Evolutionary conservation across 768 basidiomycete genomes (phyloP), one percentile per base, ranked within the genome.

Genomic region (Crassisporium funariophilum): DNA sequence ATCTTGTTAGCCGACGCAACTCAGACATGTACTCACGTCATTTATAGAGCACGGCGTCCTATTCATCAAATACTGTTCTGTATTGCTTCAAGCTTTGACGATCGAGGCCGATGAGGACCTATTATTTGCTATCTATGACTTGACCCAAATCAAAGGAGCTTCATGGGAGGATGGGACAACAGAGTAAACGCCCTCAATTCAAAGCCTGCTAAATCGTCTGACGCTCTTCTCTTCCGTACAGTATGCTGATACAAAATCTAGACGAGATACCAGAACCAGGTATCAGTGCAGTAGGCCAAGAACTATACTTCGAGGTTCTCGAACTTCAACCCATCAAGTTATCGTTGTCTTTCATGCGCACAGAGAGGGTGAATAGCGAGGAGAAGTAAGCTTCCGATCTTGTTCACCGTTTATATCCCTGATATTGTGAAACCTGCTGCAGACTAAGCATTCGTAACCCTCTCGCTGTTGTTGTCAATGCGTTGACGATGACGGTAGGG

Each of bases 71-170:
- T 98, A 98, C 60, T 95, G 91, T 44, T 95, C 95, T 2, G 80
- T 98, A 41, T 71, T 99, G 11, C 72, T 99, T 12, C 97, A 99
- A 62, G 91, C 95, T 2, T 73, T 98, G 65, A 97, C 93, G 0
- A 83, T 99, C 12, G 94, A 98, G 60, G 81, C 90, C n/a, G 97
- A 99, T 61, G 97, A 99, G 68, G 97, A 98, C 67, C 84, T 99
- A 52, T 65, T 98, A 29, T 98, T 93, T 58, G 83, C 95, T 0
- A 66, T 98, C 8, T 87, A 94, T 58, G 95, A 99, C 57, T 81
- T 99, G 49, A 84, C 86, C 1, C 91, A 95, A 59, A 85, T 98
- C 60, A 84, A 88, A 56, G 94, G 91, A n/a, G 81, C 83, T 5
- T 87, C 90, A 0, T 98, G 95, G 91, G 88, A 92, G 59, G 81